Conservation (phyloP, 2,329 filamentous ascomycete genomes). For the Colletotrichum cuscutae region DNA sequence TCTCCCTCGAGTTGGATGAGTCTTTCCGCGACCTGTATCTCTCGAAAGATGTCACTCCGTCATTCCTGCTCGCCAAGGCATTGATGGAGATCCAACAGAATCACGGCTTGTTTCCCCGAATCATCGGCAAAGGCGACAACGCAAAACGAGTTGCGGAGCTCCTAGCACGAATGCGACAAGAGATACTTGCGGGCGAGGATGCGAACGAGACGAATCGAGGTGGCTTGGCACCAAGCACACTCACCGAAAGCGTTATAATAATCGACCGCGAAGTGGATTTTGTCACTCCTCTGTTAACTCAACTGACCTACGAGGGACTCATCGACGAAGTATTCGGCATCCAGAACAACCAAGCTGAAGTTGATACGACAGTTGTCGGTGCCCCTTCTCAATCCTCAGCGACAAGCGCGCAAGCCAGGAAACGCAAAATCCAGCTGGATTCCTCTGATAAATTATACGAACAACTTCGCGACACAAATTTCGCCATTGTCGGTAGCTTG, state of each 20-base stretch:
- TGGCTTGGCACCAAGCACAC: constrained; percentile 84
- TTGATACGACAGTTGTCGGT: constrained; percentile 90
- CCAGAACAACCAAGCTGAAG: constrained; percentile 89
- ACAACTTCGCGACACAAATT: constrained; percentile 91
- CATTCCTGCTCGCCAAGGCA: constrained; percentile 88
- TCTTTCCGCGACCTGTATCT: constrained; percentile 90
- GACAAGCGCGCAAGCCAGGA: constrained; percentile 69
- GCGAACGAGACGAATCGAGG: constrained; percentile 65
- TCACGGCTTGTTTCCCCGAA: constrained; percentile 92
- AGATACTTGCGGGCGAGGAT: constrained; percentile 83
- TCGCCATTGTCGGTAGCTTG: constrained; percentile 89
- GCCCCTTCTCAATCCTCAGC: constrained; percentile 71
- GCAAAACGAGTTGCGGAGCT: constrained; percentile 89
- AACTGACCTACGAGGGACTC: constrained; percentile 95
- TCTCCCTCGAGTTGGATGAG: constrained; percentile 90
- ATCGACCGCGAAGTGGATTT: constrained; percentile 97
- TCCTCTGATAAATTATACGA: constrained; percentile 89
- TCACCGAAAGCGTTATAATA: constrained; percentile 90
- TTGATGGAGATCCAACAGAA: constrained; percentile 94
- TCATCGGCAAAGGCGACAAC: constrained; percentile 95
- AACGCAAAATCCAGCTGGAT: constrained; percentile 89
- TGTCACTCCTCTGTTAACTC: constrained; percentile 89
- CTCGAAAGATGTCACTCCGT: constrained; percentile 89
- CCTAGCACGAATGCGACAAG: constrained; percentile 89
- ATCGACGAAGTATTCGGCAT: constrained; percentile 95